These are phyloP conservation scores for Hortaea sp. DNA, from an alignment of 2,329 filamentous ascomycete genomes.

Conservation along the genomic window DNA sequence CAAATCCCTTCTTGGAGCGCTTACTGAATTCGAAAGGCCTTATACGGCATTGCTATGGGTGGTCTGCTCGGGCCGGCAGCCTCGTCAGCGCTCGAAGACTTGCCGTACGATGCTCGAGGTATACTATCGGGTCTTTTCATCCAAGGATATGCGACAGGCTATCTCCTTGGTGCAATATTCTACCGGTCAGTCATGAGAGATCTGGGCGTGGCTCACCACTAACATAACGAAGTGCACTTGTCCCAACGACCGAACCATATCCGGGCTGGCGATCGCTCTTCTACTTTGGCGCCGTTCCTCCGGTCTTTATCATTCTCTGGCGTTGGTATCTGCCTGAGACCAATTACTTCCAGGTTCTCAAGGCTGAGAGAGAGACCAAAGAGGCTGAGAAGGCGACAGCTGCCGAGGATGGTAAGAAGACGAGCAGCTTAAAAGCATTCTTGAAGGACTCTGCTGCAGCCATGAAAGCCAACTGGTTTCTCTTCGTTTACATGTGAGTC, in stretches of 20 bases:
- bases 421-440: constrained; percentile 10
- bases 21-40: constrained; percentile 4
- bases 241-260: constrained; percentile 17
- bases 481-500: constrained; percentile 15
- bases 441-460: constrained; percentile 12
- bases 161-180: constrained; percentile 27
- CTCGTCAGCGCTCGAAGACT: constrained; percentile 30
- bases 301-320: constrained; percentile 24
- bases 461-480: constrained; percentile 24
- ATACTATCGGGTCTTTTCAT: constrained; percentile 28
- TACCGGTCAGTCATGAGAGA: constrained; percentile 10
- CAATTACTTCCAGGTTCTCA: constrained; percentile 16
- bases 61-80: constrained; percentile 23
- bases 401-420: constrained; percentile 1
- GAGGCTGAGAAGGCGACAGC: constrained; percentile 3
- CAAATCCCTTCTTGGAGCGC: too few relatives aligned
- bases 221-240: constrained; percentile 15
- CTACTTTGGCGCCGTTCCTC: constrained; percentile 29
- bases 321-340: constrained; percentile 17
- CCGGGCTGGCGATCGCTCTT: constrained; percentile 24
- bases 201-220: too few relatives aligned
- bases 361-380: constrained; percentile 15
- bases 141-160: constrained; percentile 26
- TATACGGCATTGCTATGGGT: constrained; percentile 27
- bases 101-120: constrained; percentile 29